Conservation (phyloP, 192 early-diverging fungal genomes). For the Spizellomyces sp. region DNA sequence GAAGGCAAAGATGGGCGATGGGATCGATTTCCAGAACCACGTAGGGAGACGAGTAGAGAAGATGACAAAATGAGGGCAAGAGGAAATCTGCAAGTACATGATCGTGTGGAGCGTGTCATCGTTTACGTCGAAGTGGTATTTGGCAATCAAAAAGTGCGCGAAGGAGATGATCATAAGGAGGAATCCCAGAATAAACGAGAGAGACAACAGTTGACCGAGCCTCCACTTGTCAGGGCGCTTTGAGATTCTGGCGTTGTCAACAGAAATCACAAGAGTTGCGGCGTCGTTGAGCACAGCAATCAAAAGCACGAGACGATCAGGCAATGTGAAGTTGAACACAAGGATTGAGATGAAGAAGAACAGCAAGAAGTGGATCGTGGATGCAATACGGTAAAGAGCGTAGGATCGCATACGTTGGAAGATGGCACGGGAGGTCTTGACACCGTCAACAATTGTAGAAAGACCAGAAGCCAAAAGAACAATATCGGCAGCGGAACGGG, state of each 20-base stretch:
- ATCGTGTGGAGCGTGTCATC: constrained; percentile 72
- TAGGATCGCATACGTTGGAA: constrained; percentile 97
- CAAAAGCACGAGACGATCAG: constrained; percentile 83
- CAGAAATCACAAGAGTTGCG: constrained; percentile 90
- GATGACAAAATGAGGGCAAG: constrained; percentile 90
- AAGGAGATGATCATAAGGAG: constrained; percentile 65
- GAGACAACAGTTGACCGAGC: constrained; percentile 81
- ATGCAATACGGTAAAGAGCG: constrained; percentile 93
- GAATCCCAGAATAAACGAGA: constrained; percentile 81
- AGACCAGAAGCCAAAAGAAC: constrained; percentile 89
- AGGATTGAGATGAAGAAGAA: constrained; percentile 88
- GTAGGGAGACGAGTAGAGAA: constrained; percentile 88
- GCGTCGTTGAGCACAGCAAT: constrained; percentile 91
- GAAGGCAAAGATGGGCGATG: constrained; percentile 71
- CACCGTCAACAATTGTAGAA: constrained; percentile 91
- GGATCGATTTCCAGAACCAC: constrained; percentile 86
- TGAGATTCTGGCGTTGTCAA: constrained; percentile 81
- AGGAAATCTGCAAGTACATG: constrained; percentile 93
- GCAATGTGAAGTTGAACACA: constrained; percentile 81
- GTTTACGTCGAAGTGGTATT: constrained; percentile 57
- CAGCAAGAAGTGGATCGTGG: constrained; percentile 92
- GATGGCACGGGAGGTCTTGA: constrained; percentile 88
- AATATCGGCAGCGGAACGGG: constrained; percentile 94
- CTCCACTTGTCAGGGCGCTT: constrained; percentile 87
- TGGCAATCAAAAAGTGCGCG: constrained; percentile 76